Evolutionary conservation across 805 yeast species (phyloP).

Genomic region (Saccharomyces paradoxus): DNA sequence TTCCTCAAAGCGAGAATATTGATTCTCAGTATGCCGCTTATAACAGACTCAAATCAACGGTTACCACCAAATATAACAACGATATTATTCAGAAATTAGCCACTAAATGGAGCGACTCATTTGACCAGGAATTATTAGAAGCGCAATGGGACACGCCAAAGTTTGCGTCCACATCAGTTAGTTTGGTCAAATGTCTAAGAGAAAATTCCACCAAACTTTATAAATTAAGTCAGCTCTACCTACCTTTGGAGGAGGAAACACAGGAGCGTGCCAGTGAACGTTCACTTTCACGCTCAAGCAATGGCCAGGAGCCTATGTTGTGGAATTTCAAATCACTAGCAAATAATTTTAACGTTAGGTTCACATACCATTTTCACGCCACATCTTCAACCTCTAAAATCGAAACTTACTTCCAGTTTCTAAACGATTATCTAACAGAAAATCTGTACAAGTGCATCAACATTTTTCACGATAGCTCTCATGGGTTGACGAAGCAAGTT

Average conservation of each 20-base stretch:
- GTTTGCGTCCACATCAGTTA: constrained; percentile 11
- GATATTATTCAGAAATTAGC: constrained; percentile 8
- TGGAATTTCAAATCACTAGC: constrained; percentile 45
- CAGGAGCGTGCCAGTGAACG: background rate
- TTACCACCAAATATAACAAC: constrained; percentile 9
- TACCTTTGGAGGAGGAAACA: constrained; percentile 1
- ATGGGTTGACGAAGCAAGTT: constrained; percentile 21
- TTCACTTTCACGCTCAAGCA: background rate
- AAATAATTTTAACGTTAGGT: constrained; percentile 39
- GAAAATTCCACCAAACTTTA: constrained; percentile 15
- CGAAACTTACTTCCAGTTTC: constrained; percentile 44
- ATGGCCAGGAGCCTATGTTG: background rate
- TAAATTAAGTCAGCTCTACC: constrained; percentile 12
- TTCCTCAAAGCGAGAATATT: background rate
- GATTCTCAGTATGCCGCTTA: background rate
- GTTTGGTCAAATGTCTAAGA: constrained; percentile 11
- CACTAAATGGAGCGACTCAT: constrained; percentile 5
- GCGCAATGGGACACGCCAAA: constrained; percentile 27
- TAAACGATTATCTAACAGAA: constrained; percentile 38
- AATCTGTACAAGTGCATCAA: constrained; percentile 36
- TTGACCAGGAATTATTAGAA: constrained; percentile 15
- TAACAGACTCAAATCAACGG: background rate
- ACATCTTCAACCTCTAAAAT: constrained; percentile 34
- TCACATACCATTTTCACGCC: constrained; percentile 46
- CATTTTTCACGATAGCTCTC: constrained; percentile 32